A percentile compares a stretch with the other conserved stretches of the same genome.
Evolutionary conservation across 352 stramenopile genomes (phyloP).

Genomic region (Phytophthora multivora): DNA sequence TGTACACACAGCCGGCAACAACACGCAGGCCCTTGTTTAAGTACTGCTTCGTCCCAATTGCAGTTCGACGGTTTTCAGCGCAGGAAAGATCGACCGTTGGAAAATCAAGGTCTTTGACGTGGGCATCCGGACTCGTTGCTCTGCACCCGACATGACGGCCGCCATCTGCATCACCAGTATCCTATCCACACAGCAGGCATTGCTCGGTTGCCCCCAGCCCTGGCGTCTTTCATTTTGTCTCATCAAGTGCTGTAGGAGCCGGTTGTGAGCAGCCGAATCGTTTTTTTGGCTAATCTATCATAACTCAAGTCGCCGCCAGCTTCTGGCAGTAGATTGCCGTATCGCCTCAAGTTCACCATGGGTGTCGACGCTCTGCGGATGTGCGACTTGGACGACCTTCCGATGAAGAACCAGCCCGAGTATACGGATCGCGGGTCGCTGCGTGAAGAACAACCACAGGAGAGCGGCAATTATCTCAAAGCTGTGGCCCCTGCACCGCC

Average conservation of each 20-base stretch:
- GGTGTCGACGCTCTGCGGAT: slow-evolving; percentile 28
- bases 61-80: slow-evolving; percentile 8
- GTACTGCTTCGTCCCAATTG: slow-evolving; percentile 19
- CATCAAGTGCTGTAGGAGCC: slow-evolving; percentile 20
- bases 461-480: slow-evolving; percentile 14
- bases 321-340: neutral
- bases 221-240: slow-evolving; percentile 29
- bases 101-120: neutral
- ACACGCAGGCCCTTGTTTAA: neutral
- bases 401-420: slow-evolving; percentile 6
- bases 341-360: slow-evolving; percentile 13
- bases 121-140: neutral
- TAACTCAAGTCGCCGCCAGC: slow-evolving; percentile 11
- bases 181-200: slow-evolving; percentile 6
- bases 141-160: neutral
- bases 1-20: no score
- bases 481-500: slow-evolving; percentile 26
- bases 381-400: slow-evolving; percentile 11
- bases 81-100: slow-evolving; percentile 16
- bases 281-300: slow-evolving; percentile 11
- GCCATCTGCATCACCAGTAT: slow-evolving; percentile 10
- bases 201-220: slow-evolving; percentile 30
- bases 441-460: slow-evolving; percentile 22
- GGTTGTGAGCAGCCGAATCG: slow-evolving; percentile 14
- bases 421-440: neutral